A percentile compares a stretch with the other conserved stretches of the same genome.
phyloP scores from a whole-genome alignment of 164 flowering plant species.

The Litsea cubeba region DNA sequence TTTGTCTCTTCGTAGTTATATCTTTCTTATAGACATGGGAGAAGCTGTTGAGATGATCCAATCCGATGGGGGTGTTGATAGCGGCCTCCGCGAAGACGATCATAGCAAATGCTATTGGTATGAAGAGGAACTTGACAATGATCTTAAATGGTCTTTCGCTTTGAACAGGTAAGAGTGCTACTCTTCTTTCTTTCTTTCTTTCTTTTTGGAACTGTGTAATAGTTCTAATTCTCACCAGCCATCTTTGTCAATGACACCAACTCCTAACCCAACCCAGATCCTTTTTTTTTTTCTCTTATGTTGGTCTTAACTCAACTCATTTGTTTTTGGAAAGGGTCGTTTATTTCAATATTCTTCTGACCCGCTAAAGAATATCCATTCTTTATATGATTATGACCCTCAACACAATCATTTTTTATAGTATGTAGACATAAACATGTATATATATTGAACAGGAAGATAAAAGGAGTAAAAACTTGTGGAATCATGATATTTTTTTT shows the following conservation, averaged over 20 bases:
- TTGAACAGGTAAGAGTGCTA: constrained; percentile 46
- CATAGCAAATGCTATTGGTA: constrained; percentile 45
- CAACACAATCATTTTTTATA: no score
- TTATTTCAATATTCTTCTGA: background rate
- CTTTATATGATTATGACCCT: no score
- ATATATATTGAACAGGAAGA: no score
- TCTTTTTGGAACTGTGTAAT: background rate
- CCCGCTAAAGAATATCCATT: no score
- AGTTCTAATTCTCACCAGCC: background rate
- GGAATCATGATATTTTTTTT: no score
- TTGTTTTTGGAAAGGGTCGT: background rate
- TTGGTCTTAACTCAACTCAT: no score
- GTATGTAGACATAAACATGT: no score
- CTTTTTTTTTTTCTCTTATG: background rate
- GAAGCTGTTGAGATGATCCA: constrained; percentile 52
- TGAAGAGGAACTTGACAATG: constrained; percentile 68
- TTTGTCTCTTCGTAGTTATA: background rate
- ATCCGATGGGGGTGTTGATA: background rate
- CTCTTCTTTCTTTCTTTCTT: background rate
- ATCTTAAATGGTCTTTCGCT: constrained; percentile 86
- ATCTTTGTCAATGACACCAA: background rate
- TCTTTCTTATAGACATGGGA: constrained; percentile 24
- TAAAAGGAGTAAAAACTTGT: no score
- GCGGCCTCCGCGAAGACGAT: background rate
- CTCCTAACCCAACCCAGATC: background rate